phyloP scores from a whole-genome alignment of 129 eudicot genomes.

The Artemisia annua region DNA sequence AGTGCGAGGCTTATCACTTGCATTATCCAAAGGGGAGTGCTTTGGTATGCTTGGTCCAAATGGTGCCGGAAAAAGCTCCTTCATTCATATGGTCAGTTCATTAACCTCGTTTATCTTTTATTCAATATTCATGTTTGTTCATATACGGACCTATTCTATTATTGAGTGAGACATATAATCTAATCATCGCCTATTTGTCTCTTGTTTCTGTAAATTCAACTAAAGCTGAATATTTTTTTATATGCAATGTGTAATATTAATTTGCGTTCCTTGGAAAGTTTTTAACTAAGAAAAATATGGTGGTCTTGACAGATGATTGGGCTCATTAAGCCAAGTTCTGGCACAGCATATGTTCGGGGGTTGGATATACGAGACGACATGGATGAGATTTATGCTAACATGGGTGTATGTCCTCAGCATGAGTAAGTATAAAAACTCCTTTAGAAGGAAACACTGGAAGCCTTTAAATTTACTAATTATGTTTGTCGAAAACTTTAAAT shows the following conservation, averaged over 20 bases:
- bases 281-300: too few relatives aligned
- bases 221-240: too few relatives aligned
- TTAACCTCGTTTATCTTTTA: not conserved
- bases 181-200: too few relatives aligned
- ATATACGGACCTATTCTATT: too few relatives aligned
- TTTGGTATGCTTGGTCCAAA: conserved; percentile 98
- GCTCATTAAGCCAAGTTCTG: conserved; percentile 80
- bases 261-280: too few relatives aligned
- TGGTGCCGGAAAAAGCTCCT: conserved; percentile 93
- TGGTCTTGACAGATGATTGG: conserved; percentile 77
- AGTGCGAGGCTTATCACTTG: conserved; percentile 83
- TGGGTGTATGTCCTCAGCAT: conserved; percentile 98
- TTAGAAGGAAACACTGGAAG: not conserved
- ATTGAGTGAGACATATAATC: too few relatives aligned
- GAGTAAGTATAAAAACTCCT: conserved; percentile 58
- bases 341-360: conserved; percentile 73
- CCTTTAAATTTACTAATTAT: not conserved
- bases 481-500: not conserved
- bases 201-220: too few relatives aligned
- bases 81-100: conserved; percentile 77
- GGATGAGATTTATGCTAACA: conserved; percentile 73
- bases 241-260: too few relatives aligned
- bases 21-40: conserved; percentile 78
- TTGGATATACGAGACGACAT: conserved; percentile 55
- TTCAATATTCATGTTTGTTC: too few relatives aligned